Base-by-base conservation (phyloP, 2,329 filamentous ascomycete genomes). In the Microascus cirrosus region DNA sequence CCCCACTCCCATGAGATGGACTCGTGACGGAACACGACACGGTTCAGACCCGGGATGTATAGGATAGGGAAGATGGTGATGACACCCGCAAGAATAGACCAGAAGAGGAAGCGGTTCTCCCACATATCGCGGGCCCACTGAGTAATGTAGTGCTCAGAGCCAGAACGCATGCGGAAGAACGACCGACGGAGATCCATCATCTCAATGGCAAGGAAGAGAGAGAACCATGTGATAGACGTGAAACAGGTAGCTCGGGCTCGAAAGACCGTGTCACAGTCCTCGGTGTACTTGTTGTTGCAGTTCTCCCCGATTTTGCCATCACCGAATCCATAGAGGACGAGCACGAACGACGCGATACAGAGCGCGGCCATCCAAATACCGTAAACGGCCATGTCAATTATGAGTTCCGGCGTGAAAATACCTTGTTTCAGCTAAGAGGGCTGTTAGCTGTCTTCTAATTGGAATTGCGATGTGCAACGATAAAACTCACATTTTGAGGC, bases 1-100 rank as follows among this genome's bases (percentile, higher is more conserved):
- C 74, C 82, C 86, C 85, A 89, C 67, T 89, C 85, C 84, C 83
- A 86, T 6, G 71, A 76, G 58, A 89, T 88, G 0, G 79, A 78
- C 2, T 72, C 77, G 62, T 89, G 86, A 65, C 84, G 80, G 69
- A 88, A 88, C 0, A 89, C 84, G 1, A 74, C 70, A 10, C 77
- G 75, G 66, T 87, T 87, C 63, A 89, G 74, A 10, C 80, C 80
- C 0, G 86, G 86, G 56, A 89, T 88, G 64, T 90, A 90, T 0
- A 85, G 70, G 2, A 79, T 77, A 0, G 83, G 82, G 62, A 85
- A 82, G 1, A 83, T 74, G 2, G 77, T 76, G 28, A 84, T 61
- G 60, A 79, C 79, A 10, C 82, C 83, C 8, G 78, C 67, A 35
- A 81, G 73, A 12, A 78, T 70, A 1, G 74, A 70, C 66, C 69